Conservation (phyloP, 805 yeast genomes). For the Lachancea sp. region DNA sequence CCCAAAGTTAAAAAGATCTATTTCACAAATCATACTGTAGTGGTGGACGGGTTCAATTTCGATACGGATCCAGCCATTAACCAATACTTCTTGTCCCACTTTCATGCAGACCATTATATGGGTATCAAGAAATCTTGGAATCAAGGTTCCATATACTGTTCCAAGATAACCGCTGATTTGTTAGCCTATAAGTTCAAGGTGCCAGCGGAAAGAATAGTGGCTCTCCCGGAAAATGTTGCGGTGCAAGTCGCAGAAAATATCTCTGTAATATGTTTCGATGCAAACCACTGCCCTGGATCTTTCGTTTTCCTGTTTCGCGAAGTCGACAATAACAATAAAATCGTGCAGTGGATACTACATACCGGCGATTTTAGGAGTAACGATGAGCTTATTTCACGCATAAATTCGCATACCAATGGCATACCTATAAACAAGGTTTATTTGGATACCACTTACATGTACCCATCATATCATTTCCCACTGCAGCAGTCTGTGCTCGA, state of each 20-base stretch:
- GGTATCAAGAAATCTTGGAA: conserved; percentile 78
- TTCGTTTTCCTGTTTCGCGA: conserved; percentile 66
- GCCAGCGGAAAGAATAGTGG: conserved; percentile 37
- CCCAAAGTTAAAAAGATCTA: conserved; percentile 20
- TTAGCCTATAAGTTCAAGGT: conserved; percentile 50
- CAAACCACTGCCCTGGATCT: conserved; percentile 97
- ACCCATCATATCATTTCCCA: conserved; percentile 71
- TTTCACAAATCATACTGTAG: conserved; percentile 31
- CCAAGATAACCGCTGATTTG: conserved; percentile 60
- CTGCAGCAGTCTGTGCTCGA: conserved; percentile 63
- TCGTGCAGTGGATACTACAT: conserved; percentile 44
- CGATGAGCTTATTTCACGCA: conserved; percentile 40
- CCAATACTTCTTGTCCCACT: conserved; percentile 68
- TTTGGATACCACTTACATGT: conserved; percentile 85
- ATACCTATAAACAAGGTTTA: conserved; percentile 53
- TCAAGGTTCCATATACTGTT: conserved; percentile 64
- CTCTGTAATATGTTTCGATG: conserved; percentile 62
- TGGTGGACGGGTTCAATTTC: conserved; percentile 60
- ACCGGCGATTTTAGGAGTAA: conserved; percentile 91
- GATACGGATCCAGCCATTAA: conserved; percentile 39
- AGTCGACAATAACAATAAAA: conserved; percentile 11
- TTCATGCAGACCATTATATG: conserved; percentile 91
- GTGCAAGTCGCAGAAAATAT: conserved; percentile 38
- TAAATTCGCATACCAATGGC: conserved; percentile 24
- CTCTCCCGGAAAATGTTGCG: conserved; percentile 39